phyloP scores from a whole-genome alignment of 1,284 basidiomycete genomes.

The Boletus sp. region DNA sequence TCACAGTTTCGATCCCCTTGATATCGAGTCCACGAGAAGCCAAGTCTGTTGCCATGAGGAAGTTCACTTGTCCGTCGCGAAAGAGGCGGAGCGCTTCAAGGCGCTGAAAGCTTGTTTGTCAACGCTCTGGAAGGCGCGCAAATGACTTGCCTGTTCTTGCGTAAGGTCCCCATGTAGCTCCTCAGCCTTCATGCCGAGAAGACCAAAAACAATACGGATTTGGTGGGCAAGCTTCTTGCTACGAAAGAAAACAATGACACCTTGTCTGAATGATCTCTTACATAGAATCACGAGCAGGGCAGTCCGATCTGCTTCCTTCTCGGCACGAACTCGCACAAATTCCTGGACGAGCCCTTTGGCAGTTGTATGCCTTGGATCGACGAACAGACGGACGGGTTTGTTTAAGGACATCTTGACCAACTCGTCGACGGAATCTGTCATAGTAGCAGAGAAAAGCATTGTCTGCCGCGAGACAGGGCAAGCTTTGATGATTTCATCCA shows the following conservation, averaged over 20 bases:
- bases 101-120: conserved; percentile 49
- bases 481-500: conserved; percentile 88
- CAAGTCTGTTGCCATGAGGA: conserved; percentile 92
- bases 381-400: conserved; percentile 90
- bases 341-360: conserved; percentile 92
- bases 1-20: conserved; percentile 95
- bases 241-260: conserved; percentile 90
- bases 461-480: conserved; percentile 91
- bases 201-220: conserved; percentile 88
- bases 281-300: conserved; percentile 83
- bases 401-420: conserved; percentile 89
- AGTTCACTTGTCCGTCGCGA: conserved; percentile 82
- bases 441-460: conserved; percentile 98
- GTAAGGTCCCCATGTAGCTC: conserved; percentile 94
- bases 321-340: conserved; percentile 84
- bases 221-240: conserved; percentile 98
- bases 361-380: conserved; percentile 88
- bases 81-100: conserved; percentile 83
- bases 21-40: conserved; percentile 96
- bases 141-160: conserved; percentile 79
- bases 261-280: conserved; percentile 79
- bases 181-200: conserved; percentile 83
- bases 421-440: conserved; percentile 95
- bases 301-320: conserved; percentile 76
- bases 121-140: conserved; percentile 1